Conservation (phyloP, 2,329 filamentous ascomycete genomes). For the Pseudohalonectria lignicola region DNA sequence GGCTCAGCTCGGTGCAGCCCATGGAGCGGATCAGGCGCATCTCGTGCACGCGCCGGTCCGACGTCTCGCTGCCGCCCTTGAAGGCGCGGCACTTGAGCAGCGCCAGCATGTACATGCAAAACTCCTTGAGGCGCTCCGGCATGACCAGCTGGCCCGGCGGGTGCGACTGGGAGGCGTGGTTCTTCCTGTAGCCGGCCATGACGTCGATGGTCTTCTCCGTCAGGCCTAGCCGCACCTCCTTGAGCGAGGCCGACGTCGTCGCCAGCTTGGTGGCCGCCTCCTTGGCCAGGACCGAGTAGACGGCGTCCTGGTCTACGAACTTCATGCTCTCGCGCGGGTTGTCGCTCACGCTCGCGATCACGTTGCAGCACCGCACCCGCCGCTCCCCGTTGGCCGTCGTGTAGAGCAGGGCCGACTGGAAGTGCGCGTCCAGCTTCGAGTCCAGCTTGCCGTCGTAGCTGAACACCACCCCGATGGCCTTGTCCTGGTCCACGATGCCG, state of each 20-base stretch:
- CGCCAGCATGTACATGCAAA: slow-evolving; percentile 90
- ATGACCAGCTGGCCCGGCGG: slow-evolving; percentile 89
- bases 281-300: slow-evolving; percentile 80
- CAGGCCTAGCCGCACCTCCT: slow-evolving; percentile 73
- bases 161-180: slow-evolving; percentile 71
- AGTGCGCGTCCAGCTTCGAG: slow-evolving; percentile 90
- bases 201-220: slow-evolving; percentile 92
- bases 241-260: slow-evolving; percentile 57
- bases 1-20: slow-evolving; percentile 71
- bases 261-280: slow-evolving; percentile 82
- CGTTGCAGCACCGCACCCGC: slow-evolving; percentile 83
- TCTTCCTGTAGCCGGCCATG: slow-evolving; percentile 82
- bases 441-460: slow-evolving; percentile 97
- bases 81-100: slow-evolving; percentile 85
- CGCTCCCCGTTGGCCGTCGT: slow-evolving; percentile 84
- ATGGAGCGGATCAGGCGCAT: slow-evolving; percentile 84
- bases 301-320: slow-evolving; percentile 91
- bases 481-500: slow-evolving; percentile 84
- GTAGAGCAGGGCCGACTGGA: slow-evolving; percentile 90
- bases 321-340: slow-evolving; percentile 77
- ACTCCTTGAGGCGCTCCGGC: slow-evolving; percentile 91
- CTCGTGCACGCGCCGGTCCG: slow-evolving; percentile 83
- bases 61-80: slow-evolving; percentile 84
- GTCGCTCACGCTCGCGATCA: slow-evolving; percentile 86
- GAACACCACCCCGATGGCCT: slow-evolving; percentile 84